Percentiles rank a stretch among this genome's conserved stretches.
phyloP scores from a whole-genome alignment of 2,329 filamentous ascomycete species.

The Trichoderma atrobrunneum region DNA sequence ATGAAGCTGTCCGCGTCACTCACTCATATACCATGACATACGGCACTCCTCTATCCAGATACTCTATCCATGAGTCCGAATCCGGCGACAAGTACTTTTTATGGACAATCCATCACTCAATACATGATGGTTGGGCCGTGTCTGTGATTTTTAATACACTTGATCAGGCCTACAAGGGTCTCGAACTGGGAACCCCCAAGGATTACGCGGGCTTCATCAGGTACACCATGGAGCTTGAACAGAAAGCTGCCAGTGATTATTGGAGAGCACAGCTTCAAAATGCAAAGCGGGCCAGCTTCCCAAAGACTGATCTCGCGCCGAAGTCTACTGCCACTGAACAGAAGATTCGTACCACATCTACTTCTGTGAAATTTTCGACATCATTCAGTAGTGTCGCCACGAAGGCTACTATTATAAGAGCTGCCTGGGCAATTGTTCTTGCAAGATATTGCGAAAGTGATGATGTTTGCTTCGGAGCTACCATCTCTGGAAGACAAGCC shows the following conservation, averaged over 20 bases:
- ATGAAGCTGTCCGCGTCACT: not conserved
- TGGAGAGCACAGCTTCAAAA: constrained; percentile 11
- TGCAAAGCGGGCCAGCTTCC: constrained; percentile 16
- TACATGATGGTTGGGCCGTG: constrained; percentile 27
- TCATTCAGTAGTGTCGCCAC: constrained; percentile 13
- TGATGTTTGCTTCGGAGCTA: constrained; percentile 29
- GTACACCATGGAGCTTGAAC: constrained; percentile 13
- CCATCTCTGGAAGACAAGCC: constrained; percentile 30
- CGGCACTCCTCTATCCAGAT: constrained; percentile 11
- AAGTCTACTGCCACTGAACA: not conserved
- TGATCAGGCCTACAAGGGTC: constrained; percentile 13
- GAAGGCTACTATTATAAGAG: constrained; percentile 24
- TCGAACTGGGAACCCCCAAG: not conserved
- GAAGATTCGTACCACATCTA: not conserved
- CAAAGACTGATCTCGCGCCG: not conserved
- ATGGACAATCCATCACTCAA: constrained; percentile 26
- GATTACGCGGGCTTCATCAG: constrained; percentile 20
- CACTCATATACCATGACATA: constrained; percentile 7
- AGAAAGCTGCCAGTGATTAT: not conserved
- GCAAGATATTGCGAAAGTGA: constrained; percentile 22
- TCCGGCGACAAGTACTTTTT: constrained; percentile 20
- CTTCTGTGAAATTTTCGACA: not conserved
- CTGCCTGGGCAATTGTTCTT: constrained; percentile 29
- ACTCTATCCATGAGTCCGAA: not conserved
- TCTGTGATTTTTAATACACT: constrained; percentile 9